Base-by-base conservation (phyloP, 2,329 filamentous ascomycete species). In the Pezicula rhizophila region DNA sequence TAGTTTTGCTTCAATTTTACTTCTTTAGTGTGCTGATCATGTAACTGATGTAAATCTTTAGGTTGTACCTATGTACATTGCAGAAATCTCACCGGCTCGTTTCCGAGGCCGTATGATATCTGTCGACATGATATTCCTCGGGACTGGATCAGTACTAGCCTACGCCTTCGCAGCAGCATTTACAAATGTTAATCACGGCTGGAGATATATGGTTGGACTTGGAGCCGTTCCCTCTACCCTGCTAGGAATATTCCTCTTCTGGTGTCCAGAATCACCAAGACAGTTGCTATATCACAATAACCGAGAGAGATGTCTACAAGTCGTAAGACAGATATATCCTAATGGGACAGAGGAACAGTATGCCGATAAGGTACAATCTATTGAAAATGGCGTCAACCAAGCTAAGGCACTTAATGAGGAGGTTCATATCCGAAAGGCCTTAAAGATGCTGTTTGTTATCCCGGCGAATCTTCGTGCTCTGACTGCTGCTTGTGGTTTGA, bases 41-140 rank as follows among this genome's bases (percentile, higher is more conserved):
- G 35, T 38, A 14, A 38, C 40, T 42, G n/a, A 42, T 10, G 18
- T 6, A 11, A 2, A n/a, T 7, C 12, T 11, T 14, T 28, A 42
- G 70, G 66, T 74, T 3, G 59, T 72, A 60, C 89, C 89, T 54
- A 45, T 67, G 8, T 78, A 78, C 54, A 75, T 78, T 31, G 70
- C 68, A 3, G 75, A 78, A 48, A 64, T 77, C 2, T 70, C 74
- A 1, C 75, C 74, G 0, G 68, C 73, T 4, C 72, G 71, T 50
- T 70, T 72, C 41, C 67, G 75, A 45, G 75, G 75, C 12, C 66
- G 70, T 4, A 72, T 75, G 67, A 71, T 76, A 57, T 70, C 64
- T 1, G 59, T 77, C 23, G 70, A 75, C 56, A 75, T 75, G 51
- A 70, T 75, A 53, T 67, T 63, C 40, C 68, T 73, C 47, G 72